Evolutionary conservation across 495 filamentous ascomycete genomes (phyloP).

Genomic region (Neurospora sp.): DNA sequence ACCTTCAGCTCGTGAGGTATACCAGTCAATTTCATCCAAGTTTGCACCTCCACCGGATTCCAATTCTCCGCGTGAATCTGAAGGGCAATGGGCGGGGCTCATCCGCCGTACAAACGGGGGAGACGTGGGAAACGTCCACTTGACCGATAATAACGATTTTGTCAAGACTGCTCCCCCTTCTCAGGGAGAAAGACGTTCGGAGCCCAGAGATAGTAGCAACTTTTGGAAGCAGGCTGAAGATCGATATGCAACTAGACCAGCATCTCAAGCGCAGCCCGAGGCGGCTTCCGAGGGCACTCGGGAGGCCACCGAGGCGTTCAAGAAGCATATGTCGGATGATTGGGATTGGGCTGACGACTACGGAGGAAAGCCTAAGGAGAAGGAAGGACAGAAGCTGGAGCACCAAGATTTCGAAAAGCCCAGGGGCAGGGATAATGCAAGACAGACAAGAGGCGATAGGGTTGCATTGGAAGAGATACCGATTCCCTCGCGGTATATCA

Average conservation of each 20-base stretch:
- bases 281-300: background rate
- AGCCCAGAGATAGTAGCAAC: background rate
- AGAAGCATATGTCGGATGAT: background rate
- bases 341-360: constrained; percentile 10
- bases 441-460: background rate
- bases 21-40: background rate
- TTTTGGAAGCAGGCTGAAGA: background rate
- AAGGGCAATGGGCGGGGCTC: background rate
- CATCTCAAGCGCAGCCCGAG: background rate
- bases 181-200: background rate
- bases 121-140: background rate
- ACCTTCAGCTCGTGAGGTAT: background rate
- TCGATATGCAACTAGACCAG: background rate
- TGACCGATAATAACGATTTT: background rate
- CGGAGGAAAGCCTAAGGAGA: background rate
- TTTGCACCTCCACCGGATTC: background rate
- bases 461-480: background rate
- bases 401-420: background rate
- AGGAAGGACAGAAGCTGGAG: constrained; percentile 2
- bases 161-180: background rate
- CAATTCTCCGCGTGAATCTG: background rate
- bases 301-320: background rate
- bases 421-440: background rate
- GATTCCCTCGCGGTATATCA: background rate
- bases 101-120: background rate